These are phyloP conservation scores for Scutellaria baicalensis DNA, from an alignment of 257 asterid genomes.

Conservation along the genomic window DNA sequence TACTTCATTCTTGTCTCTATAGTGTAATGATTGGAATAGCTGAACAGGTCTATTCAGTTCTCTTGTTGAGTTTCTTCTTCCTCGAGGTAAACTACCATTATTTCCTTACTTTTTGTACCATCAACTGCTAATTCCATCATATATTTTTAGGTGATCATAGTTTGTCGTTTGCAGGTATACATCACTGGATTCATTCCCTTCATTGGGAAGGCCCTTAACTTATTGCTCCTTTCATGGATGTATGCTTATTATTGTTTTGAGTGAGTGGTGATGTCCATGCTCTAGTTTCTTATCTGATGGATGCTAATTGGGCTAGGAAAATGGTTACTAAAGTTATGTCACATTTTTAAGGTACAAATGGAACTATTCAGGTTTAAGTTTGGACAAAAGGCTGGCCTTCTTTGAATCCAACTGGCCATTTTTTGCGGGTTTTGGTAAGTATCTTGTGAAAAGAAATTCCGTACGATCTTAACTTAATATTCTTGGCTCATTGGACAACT, in stretches of 20 bases:
- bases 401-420: constrained; percentile 98
- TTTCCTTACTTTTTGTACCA: neutral
- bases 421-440: constrained; percentile 91
- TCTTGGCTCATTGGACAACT: neutral
- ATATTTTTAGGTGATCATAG: neutral
- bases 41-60: constrained; percentile 82
- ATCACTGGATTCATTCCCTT: constrained; percentile 70
- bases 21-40: constrained; percentile 81
- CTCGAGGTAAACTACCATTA: constrained; percentile 49
- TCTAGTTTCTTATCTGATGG: neutral
- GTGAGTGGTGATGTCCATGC: constrained; percentile 45
- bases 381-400: constrained; percentile 93
- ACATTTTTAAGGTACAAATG: constrained; percentile 73
- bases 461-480: neutral
- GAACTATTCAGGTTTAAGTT: constrained; percentile 86
- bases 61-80: constrained; percentile 85
- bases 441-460: neutral
- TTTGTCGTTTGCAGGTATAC: constrained; percentile 52
- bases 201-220: constrained; percentile 64
- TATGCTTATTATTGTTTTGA: constrained; percentile 98
- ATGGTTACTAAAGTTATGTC: constrained; percentile 7
- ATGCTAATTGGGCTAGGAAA: neutral
- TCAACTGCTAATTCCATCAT: constrained; percentile 8
- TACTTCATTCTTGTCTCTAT: constrained; percentile 11
- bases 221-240: constrained; percentile 92